phyloP scores from a whole-genome alignment of 768 basidiomycete species.

The Kwoniella sp. region DNA sequence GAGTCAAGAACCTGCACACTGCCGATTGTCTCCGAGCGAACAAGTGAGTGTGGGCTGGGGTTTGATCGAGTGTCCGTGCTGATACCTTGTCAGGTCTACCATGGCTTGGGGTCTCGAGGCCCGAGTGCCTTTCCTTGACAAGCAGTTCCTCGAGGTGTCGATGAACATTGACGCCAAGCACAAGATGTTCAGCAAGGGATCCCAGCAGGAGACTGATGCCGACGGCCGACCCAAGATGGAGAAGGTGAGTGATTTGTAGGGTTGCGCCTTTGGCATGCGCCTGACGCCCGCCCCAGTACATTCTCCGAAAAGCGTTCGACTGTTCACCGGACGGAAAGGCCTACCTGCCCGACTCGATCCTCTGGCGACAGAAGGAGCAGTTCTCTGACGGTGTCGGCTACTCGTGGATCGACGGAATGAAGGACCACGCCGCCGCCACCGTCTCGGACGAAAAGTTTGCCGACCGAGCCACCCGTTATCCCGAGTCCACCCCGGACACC shows the following conservation, averaged over 20 bases:
- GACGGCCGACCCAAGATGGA: constrained; percentile 93
- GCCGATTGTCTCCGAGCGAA: constrained; percentile 96
- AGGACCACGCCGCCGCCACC: constrained; percentile 69
- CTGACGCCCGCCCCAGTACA: constrained; percentile 60
- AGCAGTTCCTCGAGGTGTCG: constrained; percentile 84
- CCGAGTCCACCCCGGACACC: constrained; percentile 78
- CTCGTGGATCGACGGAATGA: constrained; percentile 98
- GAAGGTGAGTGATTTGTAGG: constrained; percentile 59
- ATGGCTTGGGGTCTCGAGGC: constrained; percentile 99
- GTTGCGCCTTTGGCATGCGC: neutral
- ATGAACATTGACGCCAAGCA: constrained; percentile 84
- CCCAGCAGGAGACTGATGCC: constrained; percentile 65
- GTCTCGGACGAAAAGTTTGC: constrained; percentile 80
- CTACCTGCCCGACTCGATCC: constrained; percentile 86
- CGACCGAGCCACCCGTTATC: constrained; percentile 68
- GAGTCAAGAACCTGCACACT: constrained; percentile 96
- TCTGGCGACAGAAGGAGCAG: constrained; percentile 99
- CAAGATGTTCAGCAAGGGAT: constrained; percentile 86
- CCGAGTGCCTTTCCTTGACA: constrained; percentile 97
- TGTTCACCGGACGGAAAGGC: constrained; percentile 70
- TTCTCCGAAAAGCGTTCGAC: constrained; percentile 94
- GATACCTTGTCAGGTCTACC: constrained; percentile 61
- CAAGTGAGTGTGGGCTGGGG: constrained; percentile 59
- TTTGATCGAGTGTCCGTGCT: constrained; percentile 2
- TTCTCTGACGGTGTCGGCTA: constrained; percentile 99